Conservation (phyloP, 768 basidiomycete genomes). For the Hygrophorus pudorinus region DNA sequence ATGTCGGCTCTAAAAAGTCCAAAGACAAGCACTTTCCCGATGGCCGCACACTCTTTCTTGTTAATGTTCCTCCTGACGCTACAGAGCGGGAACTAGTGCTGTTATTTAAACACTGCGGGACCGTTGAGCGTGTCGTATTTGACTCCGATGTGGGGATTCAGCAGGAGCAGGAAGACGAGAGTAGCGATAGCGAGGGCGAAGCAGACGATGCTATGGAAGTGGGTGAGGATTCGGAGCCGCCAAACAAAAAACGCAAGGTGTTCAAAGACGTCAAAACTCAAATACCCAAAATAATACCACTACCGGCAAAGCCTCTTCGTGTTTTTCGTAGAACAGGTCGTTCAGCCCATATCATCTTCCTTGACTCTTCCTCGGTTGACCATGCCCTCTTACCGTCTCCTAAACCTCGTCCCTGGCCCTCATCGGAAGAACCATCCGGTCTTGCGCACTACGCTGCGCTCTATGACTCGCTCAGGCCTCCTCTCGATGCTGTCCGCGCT, state of each 20-base stretch:
- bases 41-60: slow-evolving; percentile 76
- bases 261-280: slow-evolving; percentile 8
- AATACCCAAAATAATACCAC: slow-evolving; percentile 49
- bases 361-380: slow-evolving; percentile 63
- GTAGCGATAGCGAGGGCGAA: slow-evolving; percentile 31
- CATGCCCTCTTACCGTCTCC: slow-evolving; percentile 47
- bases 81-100: slow-evolving; percentile 69
- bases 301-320: slow-evolving; percentile 47
- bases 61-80: slow-evolving; percentile 83
- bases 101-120: slow-evolving; percentile 72
- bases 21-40: slow-evolving; percentile 30
- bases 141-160: slow-evolving; percentile 31
- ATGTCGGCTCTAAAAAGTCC: slow-evolving; percentile 33
- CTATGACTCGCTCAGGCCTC: slow-evolving; percentile 62
- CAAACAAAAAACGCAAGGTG: slow-evolving; percentile 31
- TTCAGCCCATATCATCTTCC: slow-evolving; percentile 59
- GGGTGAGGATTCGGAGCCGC: slow-evolving; percentile 20
- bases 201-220: slow-evolving; percentile 28
- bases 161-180: slow-evolving; percentile 30
- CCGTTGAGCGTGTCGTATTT: slow-evolving; percentile 67
- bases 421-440: slow-evolving; percentile 49
- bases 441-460: slow-evolving; percentile 60
- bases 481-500: slow-evolving; percentile 60
- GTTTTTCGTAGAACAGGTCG: slow-evolving; percentile 52
- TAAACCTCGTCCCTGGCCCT: slow-evolving; percentile 57